phyloP scores from a whole-genome alignment of 495 filamentous ascomycete species.

The Penicillium crystallinum region DNA sequence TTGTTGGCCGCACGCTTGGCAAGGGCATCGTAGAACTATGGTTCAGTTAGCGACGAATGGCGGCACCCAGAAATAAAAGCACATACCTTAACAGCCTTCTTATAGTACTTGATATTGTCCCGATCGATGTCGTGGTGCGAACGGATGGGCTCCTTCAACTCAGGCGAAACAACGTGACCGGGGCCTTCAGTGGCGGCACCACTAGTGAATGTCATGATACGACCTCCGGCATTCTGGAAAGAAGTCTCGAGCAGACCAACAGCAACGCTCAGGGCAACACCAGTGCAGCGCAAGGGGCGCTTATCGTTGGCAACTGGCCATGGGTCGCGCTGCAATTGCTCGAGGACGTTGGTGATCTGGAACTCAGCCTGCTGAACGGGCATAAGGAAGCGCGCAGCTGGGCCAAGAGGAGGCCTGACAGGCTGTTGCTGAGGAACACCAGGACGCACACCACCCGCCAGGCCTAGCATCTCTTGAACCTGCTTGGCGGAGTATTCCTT shows the following conservation, averaged over 20 bases:
- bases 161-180: constrained; percentile 95
- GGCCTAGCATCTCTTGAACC: constrained; percentile 97
- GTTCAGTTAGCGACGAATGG: constrained; percentile 14
- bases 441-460: constrained; percentile 64
- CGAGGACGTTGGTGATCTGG: constrained; percentile 93
- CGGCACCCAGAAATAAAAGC: neutral
- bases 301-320: constrained; percentile 97
- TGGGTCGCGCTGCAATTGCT: constrained; percentile 95
- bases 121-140: constrained; percentile 99
- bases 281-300: constrained; percentile 88
- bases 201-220: constrained; percentile 96
- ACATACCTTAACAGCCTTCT: constrained; percentile 92
- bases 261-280: constrained; percentile 92
- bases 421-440: constrained; percentile 62
- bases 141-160: constrained; percentile 92
- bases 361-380: constrained; percentile 97
- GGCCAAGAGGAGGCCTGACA: constrained; percentile 72
- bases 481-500: constrained; percentile 97
- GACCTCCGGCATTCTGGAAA: constrained; percentile 90
- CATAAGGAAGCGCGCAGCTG: constrained; percentile 84
- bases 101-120: constrained; percentile 99
- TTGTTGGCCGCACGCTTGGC: constrained; percentile 97
- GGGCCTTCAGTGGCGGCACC: constrained; percentile 95
- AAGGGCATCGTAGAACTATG: constrained; percentile 90
- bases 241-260: constrained; percentile 88